Conservation (phyloP, 176 grass and related monocot species). For the Triticum timopheevii region DNA sequence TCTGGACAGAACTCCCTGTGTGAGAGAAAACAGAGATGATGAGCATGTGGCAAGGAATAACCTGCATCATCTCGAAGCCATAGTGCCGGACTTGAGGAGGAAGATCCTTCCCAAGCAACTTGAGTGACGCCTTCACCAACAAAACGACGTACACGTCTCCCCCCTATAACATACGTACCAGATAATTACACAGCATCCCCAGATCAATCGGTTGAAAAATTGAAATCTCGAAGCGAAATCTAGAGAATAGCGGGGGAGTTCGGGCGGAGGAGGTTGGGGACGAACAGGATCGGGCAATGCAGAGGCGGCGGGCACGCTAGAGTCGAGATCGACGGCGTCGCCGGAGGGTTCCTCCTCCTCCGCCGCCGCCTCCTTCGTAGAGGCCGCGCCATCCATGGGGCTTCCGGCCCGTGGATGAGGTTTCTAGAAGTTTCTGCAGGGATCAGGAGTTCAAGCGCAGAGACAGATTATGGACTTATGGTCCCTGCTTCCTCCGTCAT, state of each 20-base stretch:
- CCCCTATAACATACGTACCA: background rate
- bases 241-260: background rate
- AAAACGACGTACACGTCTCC: background rate
- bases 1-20: too few species aligned
- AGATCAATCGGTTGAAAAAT: background rate
- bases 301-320: background rate
- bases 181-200: background rate
- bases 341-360: background rate
- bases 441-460: too few species aligned
- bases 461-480: too few species aligned
- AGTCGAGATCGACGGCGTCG: background rate
- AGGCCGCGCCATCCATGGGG: background rate
- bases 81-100: background rate
- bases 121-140: background rate
- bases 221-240: background rate
- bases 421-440: background rate
- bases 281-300: background rate
- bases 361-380: background rate
- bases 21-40: too few species aligned
- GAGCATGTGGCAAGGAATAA: background rate
- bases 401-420: background rate
- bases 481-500: too few species aligned
- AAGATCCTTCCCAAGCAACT: background rate
- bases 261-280: background rate
- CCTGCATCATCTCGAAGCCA: slow-evolving; percentile 12